These are phyloP conservation scores for Euryodendron excelsum DNA, from an alignment of 148 eudicot species.

Conservation along the genomic window DNA sequence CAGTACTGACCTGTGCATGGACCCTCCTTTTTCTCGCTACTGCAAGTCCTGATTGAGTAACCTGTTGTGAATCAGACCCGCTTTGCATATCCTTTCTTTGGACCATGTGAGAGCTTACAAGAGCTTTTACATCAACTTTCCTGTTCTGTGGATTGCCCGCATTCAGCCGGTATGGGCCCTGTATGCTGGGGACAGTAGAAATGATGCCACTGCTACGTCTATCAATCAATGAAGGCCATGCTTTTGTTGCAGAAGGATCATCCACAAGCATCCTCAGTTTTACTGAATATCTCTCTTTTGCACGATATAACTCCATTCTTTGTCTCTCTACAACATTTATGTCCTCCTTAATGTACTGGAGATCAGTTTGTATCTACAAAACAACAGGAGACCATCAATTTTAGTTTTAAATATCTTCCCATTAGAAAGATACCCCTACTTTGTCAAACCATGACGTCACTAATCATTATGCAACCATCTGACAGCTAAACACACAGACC, in stretches of 20 bases:
- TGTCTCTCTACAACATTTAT: constrained; percentile 59
- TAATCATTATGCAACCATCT: not conserved
- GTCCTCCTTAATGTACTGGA: constrained; percentile 77
- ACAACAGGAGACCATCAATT: not conserved
- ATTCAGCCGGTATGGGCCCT: constrained; percentile 24
- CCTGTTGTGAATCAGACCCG: constrained; percentile 47
- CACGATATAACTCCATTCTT: constrained; percentile 42
- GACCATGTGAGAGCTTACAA: constrained; percentile 32
- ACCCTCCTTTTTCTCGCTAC: constrained; percentile 65
- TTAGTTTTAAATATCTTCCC: not conserved
- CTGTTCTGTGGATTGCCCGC: constrained; percentile 30
- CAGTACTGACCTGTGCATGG: constrained; percentile 62
- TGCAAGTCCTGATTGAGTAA: constrained; percentile 47
- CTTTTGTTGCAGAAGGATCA: constrained; percentile 35
- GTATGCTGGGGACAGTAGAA: constrained; percentile 23
- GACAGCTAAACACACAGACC: not conserved
- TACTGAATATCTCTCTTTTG: constrained; percentile 41
- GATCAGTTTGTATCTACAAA: constrained; percentile 72
- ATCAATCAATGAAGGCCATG: constrained; percentile 35
- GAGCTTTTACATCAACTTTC: constrained; percentile 36
- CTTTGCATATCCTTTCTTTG: constrained; percentile 33
- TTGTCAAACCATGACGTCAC: not conserved
- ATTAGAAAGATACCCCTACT: not conserved
- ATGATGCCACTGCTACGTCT: constrained; percentile 33
- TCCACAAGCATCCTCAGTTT: constrained; percentile 48